These are phyloP conservation scores for Austroboletus eburneus DNA, from an alignment of 768 basidiomycete species.

Conservation along the genomic window DNA sequence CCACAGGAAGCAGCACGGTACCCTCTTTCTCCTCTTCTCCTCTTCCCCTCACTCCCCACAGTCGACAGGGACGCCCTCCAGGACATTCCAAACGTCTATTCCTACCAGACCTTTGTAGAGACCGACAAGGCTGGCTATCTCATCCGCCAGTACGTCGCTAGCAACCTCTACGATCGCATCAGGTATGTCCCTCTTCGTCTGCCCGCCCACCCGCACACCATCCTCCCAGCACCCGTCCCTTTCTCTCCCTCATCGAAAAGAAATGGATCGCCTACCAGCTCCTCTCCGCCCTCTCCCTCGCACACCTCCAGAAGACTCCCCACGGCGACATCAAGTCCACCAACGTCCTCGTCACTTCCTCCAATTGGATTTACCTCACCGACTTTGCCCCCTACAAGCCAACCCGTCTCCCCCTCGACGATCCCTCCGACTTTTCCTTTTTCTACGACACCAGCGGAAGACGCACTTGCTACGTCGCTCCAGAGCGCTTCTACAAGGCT, in stretches of 20 bases:
- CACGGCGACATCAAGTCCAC: constrained; percentile 99
- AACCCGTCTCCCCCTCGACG: constrained; percentile 90
- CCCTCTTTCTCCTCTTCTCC: fast-evolving
- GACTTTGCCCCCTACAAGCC: constrained; percentile 97
- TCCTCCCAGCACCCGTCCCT: constrained; percentile 80
- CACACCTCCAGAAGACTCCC: constrained; percentile 80
- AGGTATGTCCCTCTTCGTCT: constrained; percentile 52
- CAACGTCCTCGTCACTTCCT: constrained; percentile 94
- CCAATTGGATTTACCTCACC: constrained; percentile 92
- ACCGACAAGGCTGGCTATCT: constrained; percentile 96
- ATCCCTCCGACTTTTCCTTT: constrained; percentile 96
- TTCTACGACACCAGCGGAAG: constrained; percentile 95
- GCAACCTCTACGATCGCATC: constrained; percentile 94
- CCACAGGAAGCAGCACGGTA: constrained; percentile 75
- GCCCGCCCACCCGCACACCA: neutral
- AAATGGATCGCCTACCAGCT: constrained; percentile 98
- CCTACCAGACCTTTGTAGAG: constrained; percentile 86
- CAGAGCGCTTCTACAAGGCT: constrained; percentile 89
- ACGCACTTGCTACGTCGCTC: constrained; percentile 93
- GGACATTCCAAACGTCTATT: constrained; percentile 86
- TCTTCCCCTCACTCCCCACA: constrained; percentile 27
- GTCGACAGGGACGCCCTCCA: constrained; percentile 81
- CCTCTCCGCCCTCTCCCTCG: constrained; percentile 77
- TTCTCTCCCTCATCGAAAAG: constrained; percentile 88
- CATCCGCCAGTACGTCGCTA: constrained; percentile 91